A percentile compares a stretch with the other conserved stretches of the same genome.
These are phyloP conservation scores for Tricholoma bakamatsutake DNA, from an alignment of 768 basidiomycete species.

Conservation along the genomic window DNA sequence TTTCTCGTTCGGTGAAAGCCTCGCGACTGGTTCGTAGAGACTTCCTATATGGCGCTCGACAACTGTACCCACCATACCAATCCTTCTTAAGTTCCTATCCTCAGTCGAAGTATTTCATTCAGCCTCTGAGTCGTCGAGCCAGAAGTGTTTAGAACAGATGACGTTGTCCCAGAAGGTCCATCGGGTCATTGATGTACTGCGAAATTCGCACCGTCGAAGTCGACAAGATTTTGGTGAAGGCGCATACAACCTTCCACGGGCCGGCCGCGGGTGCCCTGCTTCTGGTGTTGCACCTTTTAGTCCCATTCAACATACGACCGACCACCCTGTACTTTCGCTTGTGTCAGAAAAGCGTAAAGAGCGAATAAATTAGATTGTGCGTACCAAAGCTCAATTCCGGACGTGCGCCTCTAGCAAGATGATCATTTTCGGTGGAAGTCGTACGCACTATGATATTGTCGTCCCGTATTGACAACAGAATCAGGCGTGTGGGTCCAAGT, in stretches of 20 bases:
- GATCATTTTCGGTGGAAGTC: constrained; percentile 8
- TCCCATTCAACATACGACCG: constrained; percentile 3
- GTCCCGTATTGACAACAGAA: constrained; percentile 7
- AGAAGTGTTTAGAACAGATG: constrained; percentile 9
- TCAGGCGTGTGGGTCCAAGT: constrained; percentile 6
- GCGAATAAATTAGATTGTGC: background rate
- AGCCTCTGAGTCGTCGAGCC: background rate
- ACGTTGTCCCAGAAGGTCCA: constrained; percentile 5
- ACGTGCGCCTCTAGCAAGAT: constrained; percentile 6
- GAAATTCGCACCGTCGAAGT: constrained; percentile 9
- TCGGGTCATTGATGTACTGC: constrained; percentile 1
- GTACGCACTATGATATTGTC: constrained; percentile 9
- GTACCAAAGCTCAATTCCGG: constrained; percentile 6
- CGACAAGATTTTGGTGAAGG: background rate
- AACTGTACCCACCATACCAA: constrained; percentile 7
- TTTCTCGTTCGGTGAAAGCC: constrained; percentile 5
- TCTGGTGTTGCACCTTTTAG: constrained; percentile 7
- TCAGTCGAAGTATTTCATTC: background rate
- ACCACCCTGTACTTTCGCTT: no score
- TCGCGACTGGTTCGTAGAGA: background rate
- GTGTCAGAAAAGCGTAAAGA: no score
- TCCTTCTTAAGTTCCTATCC: constrained; percentile 1
- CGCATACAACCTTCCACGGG: background rate
- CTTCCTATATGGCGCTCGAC: constrained; percentile 7
- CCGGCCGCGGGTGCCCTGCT: background rate